Evolutionary conservation across 495 filamentous ascomycete genomes (phyloP), one percentile per base, ranked within the genome.

Genomic region (Annulohypoxylon bovei): DNA sequence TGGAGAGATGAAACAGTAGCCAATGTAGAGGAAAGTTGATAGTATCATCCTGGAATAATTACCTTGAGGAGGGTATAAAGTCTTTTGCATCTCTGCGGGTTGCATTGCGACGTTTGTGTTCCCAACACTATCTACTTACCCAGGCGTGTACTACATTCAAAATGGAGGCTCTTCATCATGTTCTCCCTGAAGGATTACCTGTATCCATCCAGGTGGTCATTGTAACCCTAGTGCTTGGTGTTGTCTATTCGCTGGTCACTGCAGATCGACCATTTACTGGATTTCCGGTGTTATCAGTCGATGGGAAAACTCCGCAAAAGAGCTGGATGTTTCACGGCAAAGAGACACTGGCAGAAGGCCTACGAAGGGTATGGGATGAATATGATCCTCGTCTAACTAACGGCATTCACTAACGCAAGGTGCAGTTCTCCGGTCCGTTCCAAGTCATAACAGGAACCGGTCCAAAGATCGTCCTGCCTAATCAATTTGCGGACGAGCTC

Each of bases 401-500:
- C 30, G 3, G n/a, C n/a, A n/a, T 7, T 25, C n/a, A 47, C 72
- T 75, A 52, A 75, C 35, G 16, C 14, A 6, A 18, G 6, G 18
- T 37, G 9, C n/a, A 72, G 72, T 72, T 69, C 28, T 72, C 72
- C 28, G 76, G 72, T 2, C 74, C 76, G 6, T 76, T 76, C 28
- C 76, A 78, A 62, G 39, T 78, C 33, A 74, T 78, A 40, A 72
- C 76, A 1, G 70, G 53, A 68, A 74, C 72, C 0, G 76, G 76
- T 2, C 74, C 76, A 1, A 78, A 75, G 52, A 73, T 87, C 49
- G 65, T 87, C 37, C 58, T 87, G 42, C 82, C 84, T 7, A 84
- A 82, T n/a, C 77, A 73, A 47, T 84, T 80, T 67, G 78, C 84
- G 12, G 78, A 86, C 37, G 85, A 87, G 70, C 67, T 86, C 53